Evolutionary conservation across 768 basidiomycete genomes (phyloP), one percentile per base, ranked within the genome.

Genomic region (Leucocoprinus sp.): DNA sequence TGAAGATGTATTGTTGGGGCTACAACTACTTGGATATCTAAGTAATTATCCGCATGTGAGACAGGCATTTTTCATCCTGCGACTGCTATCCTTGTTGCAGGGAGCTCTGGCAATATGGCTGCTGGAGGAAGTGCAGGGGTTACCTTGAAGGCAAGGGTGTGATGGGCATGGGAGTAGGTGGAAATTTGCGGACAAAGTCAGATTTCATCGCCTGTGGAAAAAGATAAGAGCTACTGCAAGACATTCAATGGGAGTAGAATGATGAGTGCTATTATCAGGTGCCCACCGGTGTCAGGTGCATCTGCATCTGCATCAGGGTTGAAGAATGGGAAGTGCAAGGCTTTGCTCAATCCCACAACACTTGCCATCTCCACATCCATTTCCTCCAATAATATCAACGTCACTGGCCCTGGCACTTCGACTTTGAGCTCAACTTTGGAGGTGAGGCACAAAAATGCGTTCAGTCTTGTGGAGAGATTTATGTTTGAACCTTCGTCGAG

Each of bases 41-140:
- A 91, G 86, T 66, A 98, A 99, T 63, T 98, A 99, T 60, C 93
- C 96, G 1, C 95, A 98, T 60, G 95, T 98, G 3, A 73, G 96
- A 8, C 84, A 93, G 56, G 90, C 93, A 5, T 98, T 99, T 59
- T 89, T 61, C 86, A 88, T 55, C 86, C 86, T 0, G 86, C 84
- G 7, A 78, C 77, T 22, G 68, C 74, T 5, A 66, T 65, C 35
- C 54, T 72, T 12, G n/a, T 4, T 31, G 14, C 31, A 12, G 11
- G 31, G 15, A 53, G 24, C 42, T 46, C 36, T 21, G 42, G 54
- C 42, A 29, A 22, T 33, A 41, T 17, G 33, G 42, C 6, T 34
- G 8, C 11, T 31, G 34, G 22, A 11, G 27, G 36, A 19, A 18
- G 18, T 26, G 39, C n/a, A 15, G 26, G 39, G 17, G 39, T 11